Conservation (phyloP, 164 flowering plant species). For the Saururus chinensis region DNA sequence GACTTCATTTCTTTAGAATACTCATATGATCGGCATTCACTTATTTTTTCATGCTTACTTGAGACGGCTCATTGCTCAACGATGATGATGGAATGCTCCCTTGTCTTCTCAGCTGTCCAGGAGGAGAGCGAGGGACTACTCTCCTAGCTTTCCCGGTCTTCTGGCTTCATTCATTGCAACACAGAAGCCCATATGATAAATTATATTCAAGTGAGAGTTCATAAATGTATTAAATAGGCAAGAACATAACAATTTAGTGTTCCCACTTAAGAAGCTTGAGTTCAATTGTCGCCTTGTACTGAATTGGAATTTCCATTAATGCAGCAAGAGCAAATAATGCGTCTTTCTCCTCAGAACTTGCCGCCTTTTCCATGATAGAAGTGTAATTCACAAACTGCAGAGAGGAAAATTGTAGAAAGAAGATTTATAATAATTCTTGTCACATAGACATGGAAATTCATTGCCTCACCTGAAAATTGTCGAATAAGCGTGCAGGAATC, state of each 20-base stretch:
- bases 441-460: background rate
- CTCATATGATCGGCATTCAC: too few relatives aligned
- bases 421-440: background rate
- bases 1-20: background rate
- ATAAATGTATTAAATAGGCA: background rate
- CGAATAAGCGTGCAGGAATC: conserved; percentile 76
- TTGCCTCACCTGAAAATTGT: conserved; percentile 63
- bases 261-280: conserved; percentile 48
- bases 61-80: background rate
- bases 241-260: background rate
- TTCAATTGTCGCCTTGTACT: conserved; percentile 68
- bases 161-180: background rate
- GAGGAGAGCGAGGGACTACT: conserved; percentile 1
- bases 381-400: conserved; percentile 72
- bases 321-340: conserved; percentile 68
- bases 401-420: background rate
- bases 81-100: background rate
- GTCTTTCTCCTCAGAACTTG: conserved; percentile 44
- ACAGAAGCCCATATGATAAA: background rate
- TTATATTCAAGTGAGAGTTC: background rate
- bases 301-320: conserved; percentile 77
- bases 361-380: conserved; percentile 56
- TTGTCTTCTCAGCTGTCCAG: background rate
- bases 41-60: background rate
- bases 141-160: background rate